phyloP scores from a whole-genome alignment of 331 rosid species.

The Pyracantha coccinea region DNA sequence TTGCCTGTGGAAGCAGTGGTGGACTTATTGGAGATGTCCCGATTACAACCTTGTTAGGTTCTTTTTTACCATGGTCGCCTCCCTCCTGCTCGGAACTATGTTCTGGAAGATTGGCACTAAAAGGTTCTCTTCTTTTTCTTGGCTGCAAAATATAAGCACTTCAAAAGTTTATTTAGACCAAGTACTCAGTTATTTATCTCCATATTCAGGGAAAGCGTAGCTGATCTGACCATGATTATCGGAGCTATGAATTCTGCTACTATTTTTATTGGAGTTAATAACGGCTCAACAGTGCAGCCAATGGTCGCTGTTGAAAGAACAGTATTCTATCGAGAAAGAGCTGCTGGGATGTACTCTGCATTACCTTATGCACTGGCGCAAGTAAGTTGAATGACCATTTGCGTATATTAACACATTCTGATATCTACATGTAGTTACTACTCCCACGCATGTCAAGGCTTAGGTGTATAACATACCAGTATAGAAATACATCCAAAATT shows the following conservation, averaged over 20 bases:
- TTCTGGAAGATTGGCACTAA: constrained; percentile 79
- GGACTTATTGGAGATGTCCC: constrained; percentile 97
- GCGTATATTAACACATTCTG: neutral
- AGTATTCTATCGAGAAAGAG: constrained; percentile 84
- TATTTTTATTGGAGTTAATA: constrained; percentile 65
- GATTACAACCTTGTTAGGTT: constrained; percentile 88
- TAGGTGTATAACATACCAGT: neutral
- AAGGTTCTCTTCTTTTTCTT: constrained; percentile 25
- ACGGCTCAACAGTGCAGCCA: constrained; percentile 83
- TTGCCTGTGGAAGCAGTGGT: constrained; percentile 91
- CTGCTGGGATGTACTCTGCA: constrained; percentile 97
- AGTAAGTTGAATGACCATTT: constrained; percentile 26
- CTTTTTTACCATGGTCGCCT: constrained; percentile 62
- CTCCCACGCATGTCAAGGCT: neutral
- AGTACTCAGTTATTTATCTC: neutral
- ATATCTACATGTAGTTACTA: neutral
- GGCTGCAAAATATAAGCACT: neutral
- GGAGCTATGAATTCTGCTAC: constrained; percentile 74
- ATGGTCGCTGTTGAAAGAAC: constrained; percentile 73
- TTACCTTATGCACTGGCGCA: constrained; percentile 86
- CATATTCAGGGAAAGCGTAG: constrained; percentile 33
- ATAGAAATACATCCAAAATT: neutral
- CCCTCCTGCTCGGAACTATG: constrained; percentile 76
- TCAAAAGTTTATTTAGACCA: neutral
- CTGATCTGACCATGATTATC: constrained; percentile 43